Conservation (phyloP, 2,329 filamentous ascomycete genomes). For the Fusarium hostae region DNA sequence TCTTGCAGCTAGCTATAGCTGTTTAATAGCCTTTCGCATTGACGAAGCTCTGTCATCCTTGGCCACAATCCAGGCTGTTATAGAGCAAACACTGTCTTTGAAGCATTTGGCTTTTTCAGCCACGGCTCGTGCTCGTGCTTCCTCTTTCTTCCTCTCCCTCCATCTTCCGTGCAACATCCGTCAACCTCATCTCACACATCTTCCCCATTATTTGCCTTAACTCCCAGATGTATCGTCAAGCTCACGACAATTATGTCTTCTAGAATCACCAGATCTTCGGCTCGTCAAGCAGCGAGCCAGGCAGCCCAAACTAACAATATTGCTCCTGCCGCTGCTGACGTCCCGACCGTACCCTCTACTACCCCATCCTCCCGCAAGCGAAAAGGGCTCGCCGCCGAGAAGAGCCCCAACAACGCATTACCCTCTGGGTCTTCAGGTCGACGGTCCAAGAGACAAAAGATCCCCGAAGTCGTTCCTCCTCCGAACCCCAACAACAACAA, state of each 20-base stretch:
- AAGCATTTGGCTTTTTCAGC: slow-evolving; percentile 28
- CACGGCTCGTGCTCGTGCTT: slow-evolving; percentile 27
- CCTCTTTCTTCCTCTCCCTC: slow-evolving; percentile 27
- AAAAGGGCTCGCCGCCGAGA: slow-evolving; percentile 71
- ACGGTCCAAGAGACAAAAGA: slow-evolving; percentile 78
- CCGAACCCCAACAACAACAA: slow-evolving; percentile 40
- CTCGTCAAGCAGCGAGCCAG: slow-evolving; percentile 83
- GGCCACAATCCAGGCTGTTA: slow-evolving; percentile 9
- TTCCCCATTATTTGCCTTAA: slow-evolving; percentile 33
- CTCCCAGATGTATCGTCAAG: slow-evolving; percentile 41
- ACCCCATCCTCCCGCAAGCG: slow-evolving; percentile 75
- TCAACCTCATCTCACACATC: slow-evolving; percentile 24
- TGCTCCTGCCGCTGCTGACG: slow-evolving; percentile 52
- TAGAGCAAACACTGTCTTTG: slow-evolving; percentile 23
- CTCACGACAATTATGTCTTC: slow-evolving; percentile 82
- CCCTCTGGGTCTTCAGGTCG: slow-evolving; percentile 57
- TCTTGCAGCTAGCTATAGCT: neutral
- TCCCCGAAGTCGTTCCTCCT: slow-evolving; percentile 60
- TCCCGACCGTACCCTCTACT: slow-evolving; percentile 55
- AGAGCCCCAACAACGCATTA: slow-evolving; percentile 52
- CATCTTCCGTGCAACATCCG: slow-evolving; percentile 32
- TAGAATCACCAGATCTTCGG: slow-evolving; percentile 95
- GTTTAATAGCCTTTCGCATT: neutral
- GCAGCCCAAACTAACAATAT: slow-evolving; percentile 59
- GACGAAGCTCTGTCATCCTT: slow-evolving; percentile 7